Evolutionary conservation across 768 basidiomycete genomes (phyloP), one percentile per base, ranked within the genome.

Genomic region (Coprinellus aureogranulatus): DNA sequence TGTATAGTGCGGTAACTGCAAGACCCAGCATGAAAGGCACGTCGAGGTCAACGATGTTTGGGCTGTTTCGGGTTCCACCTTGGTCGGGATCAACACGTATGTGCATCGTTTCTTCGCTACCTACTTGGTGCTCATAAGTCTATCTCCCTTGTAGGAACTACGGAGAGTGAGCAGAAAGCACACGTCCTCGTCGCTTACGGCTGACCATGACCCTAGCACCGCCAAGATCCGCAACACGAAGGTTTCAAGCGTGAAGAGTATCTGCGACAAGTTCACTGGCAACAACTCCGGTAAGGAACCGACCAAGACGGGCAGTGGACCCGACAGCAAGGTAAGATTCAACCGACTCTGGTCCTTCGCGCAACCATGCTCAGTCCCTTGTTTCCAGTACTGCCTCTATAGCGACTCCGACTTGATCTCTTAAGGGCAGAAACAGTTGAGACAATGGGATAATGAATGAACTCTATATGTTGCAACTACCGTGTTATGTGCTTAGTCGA

Each of bases 151-250:
- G 9, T 54, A 74, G 70, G n/a, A 74, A 72, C 61, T 72, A 71
- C 60, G 70, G 70, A 70, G 72, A 74, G 72, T 73, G 53, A 65
- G 70, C n/a, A n/a, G n/a, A n/a, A n/a, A n/a, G n/a, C n/a, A n/a
- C n/a, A n/a, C n/a, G n/a, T n/a, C n/a, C n/a, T n/a, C n/a, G n/a
- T n/a, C n/a, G n/a, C n/a, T 30, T 37, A 34, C 14, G 20, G 40
- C 20, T 12, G 2, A 39, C 22, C 31, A 11, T 48, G 40, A 40
- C 46, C n/a, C 16, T n/a, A 72, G 70, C 56, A 69, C 70, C 46
- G 72, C 69, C 3, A 72, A 54, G 8, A 72, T 74, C 55, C 66
- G 70, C 45, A 72, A 65, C 3, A 72, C 70, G 22, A 65, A 68
- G 59, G 70, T 64, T 2, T 55, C 58, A n/a, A 63, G 61, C 51